phyloP scores from a whole-genome alignment of 768 basidiomycete genomes.

The Rhodotorula kratochvilovae region DNA sequence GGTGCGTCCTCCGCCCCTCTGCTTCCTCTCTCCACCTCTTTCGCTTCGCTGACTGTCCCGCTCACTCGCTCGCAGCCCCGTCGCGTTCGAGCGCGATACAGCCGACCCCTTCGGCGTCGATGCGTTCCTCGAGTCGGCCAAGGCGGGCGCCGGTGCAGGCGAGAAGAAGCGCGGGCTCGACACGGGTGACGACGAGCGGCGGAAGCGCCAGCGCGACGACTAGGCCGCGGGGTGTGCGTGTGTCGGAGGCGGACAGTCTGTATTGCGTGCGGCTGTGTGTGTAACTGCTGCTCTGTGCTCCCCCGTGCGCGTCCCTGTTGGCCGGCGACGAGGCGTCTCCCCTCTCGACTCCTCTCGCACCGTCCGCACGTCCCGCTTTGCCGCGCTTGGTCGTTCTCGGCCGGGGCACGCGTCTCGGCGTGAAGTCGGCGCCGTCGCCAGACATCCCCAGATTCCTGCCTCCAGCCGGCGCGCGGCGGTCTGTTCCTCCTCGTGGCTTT shows the following conservation, averaged over 20 bases:
- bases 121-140: constrained; percentile 95
- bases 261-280: too few species aligned
- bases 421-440: too few species aligned
- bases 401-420: too few species aligned
- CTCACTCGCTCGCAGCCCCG: constrained; percentile 67
- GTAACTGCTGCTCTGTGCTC: too few species aligned
- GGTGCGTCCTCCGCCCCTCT: constrained; percentile 15
- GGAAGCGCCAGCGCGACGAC: constrained; percentile 36
- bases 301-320: too few species aligned
- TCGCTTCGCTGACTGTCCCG: background rate
- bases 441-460: too few species aligned
- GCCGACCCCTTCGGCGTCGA: constrained; percentile 95
- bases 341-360: too few species aligned
- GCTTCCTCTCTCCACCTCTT: background rate
- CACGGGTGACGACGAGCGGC: constrained; percentile 24
- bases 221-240: background rate
- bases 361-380: too few species aligned
- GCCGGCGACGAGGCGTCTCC: too few species aligned
- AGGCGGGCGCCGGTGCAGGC: constrained; percentile 77
- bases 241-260: too few species aligned
- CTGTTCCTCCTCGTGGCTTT: background rate
- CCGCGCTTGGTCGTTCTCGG: too few species aligned
- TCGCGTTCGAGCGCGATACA: constrained; percentile 97
- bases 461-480: too few species aligned
- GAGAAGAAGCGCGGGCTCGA: constrained; percentile 44